phyloP scores from a whole-genome alignment of 73 alveolate species.

The Tetrahymena malaccensis region DNA sequence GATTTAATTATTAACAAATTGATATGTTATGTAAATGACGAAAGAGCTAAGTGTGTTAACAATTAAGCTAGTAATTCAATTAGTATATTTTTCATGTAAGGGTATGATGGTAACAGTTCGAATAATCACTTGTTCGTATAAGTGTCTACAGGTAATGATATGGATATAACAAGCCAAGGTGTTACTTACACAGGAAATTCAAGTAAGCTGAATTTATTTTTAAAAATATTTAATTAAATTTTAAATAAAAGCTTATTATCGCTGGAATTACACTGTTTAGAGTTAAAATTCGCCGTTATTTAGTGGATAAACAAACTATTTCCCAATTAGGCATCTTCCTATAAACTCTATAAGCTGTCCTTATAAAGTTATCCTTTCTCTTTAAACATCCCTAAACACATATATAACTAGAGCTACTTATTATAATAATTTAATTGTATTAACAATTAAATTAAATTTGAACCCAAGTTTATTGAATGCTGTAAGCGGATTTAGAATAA shows the following conservation, averaged over 20 bases:
- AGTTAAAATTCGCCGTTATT: neutral
- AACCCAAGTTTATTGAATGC: neutral
- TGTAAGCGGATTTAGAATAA: neutral
- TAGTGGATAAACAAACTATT: neutral
- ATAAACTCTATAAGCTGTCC: neutral
- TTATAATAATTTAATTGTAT: neutral
- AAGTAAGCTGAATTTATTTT: neutral
- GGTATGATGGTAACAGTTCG: neutral
- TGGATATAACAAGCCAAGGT: neutral
- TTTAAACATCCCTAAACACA: neutral
- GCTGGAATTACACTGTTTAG: neutral
- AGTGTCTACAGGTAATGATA: neutral
- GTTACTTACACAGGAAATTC: neutral
- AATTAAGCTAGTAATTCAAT: neutral
- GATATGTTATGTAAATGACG: neutral
- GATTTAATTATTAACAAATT: neutral
- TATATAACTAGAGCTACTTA: neutral
- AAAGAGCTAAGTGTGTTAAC: neutral
- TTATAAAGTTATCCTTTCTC: neutral
- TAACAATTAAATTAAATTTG: neutral
- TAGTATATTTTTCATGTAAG: neutral
- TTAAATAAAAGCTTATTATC: neutral
- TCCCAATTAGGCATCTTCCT: neutral
- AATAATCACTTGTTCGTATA: neutral
- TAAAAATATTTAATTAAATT: neutral